These are phyloP conservation scores for Aspergillus persii DNA, from an alignment of 2,329 filamentous ascomycete species.

Conservation along the genomic window DNA sequence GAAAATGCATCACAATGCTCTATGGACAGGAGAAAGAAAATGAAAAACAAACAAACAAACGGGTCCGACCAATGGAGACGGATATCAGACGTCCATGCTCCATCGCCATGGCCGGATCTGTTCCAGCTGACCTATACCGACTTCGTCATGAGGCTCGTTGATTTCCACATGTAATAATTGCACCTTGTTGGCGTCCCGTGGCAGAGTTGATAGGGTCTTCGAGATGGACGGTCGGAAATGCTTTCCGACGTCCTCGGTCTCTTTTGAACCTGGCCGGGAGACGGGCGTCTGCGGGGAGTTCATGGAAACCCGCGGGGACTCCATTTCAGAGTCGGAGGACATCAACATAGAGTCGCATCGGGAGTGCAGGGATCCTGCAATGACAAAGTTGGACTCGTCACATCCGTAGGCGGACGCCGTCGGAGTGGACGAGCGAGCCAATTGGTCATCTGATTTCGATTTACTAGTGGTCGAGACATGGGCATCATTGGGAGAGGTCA, in stretches of 20 bases:
- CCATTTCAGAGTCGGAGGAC: conserved; percentile 27
- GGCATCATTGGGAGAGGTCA: conserved; percentile 3
- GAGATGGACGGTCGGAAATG: conserved; percentile 29
- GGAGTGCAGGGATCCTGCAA: conserved; percentile 22
- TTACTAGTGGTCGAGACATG: conserved; percentile 1
- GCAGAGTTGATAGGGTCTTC: conserved; percentile 32
- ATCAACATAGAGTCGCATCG: conserved; percentile 31
- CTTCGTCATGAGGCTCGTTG: conserved; percentile 30
- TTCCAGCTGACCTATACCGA: conserved; percentile 32
- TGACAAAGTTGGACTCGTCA: conserved; percentile 23
- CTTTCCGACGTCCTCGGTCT: conserved; percentile 31
- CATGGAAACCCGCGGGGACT: conserved; percentile 27
- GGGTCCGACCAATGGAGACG: not conserved
- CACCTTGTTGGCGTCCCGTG: conserved; percentile 31
- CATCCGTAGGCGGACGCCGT: conserved; percentile 16
- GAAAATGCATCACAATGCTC: not conserved
- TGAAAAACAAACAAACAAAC: not conserved
- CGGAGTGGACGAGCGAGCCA: conserved; percentile 11
- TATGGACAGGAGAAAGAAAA: conserved; percentile 2
- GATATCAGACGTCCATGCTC: conserved; percentile 45
- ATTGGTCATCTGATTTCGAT: not conserved
- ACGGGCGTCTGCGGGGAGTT: conserved; percentile 35
- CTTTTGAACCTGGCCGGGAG: conserved; percentile 39
- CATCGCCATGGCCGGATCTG: conserved; percentile 40
- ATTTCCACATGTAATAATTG: conserved; percentile 38